Evolutionary conservation across 768 basidiomycete species (phyloP), one percentile per base, ranked within the genome.

Genomic region (Thelephora aurantiotincta): DNA sequence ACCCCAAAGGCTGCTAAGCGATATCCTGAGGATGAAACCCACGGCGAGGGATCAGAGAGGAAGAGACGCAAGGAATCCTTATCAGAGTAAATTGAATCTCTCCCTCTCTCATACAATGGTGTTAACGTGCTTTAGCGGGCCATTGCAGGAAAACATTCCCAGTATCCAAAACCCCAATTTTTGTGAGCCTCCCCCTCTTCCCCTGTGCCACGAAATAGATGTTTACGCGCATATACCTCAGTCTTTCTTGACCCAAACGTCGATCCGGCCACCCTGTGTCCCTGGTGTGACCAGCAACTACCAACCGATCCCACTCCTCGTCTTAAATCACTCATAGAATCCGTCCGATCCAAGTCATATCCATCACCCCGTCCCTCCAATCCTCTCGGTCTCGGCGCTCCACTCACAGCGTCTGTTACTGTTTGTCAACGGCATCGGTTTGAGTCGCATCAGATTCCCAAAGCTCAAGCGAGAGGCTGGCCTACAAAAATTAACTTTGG

Each of bases 391-490:
- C 65, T 87, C 45, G 67, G 59, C 35, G 74, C 74, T 3, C 60
- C 68, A 0, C 57, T 73, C 43, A 63, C 71, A 0, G 62, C 69
- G 9, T 91, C 79, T 54, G 72, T 83, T 41, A 68, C 70, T 2
- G 73, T 83, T 0, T 91, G 88, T 56, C 80, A 83, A 54, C 72
- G 85, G 3, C 88, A 91, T 63, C 71, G 73, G 6, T 89, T 88
- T 52, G 88, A 91, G 62, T 74, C 68, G 16, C 65, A 79, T 47
- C 74, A 81, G 48, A 65, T 91, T 2, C 88, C 88, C 0, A 72
- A 79, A 51, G 88, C 87, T 3, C 67, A 77, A 45, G 58, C 62
- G 33, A 74, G 73, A 47, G 84, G 86, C 3, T 91, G 88, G 88
- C 88, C 87, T 0, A 78, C 76, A 54, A 58, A 57, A 4, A 85